phyloP scores from a whole-genome alignment of 2,329 filamentous ascomycete species.

The Cadophora luteo-olivacea region DNA sequence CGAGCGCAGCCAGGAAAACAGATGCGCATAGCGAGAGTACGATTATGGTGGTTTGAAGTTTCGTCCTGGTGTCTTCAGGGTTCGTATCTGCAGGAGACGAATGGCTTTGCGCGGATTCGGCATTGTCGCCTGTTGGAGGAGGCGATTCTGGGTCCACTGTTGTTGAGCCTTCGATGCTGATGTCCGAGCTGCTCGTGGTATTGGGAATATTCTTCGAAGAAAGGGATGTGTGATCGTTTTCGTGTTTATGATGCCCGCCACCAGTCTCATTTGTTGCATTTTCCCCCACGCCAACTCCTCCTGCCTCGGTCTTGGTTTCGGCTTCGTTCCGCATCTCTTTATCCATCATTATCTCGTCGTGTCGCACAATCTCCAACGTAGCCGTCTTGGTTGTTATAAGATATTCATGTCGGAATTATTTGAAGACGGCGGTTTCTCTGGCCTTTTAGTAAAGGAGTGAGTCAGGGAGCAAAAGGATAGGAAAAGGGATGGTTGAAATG shows the following conservation, averaged over 20 bases:
- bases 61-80: constrained; percentile 43
- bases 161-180: not conserved
- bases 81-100: not conserved
- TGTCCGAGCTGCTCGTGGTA: constrained; percentile 4
- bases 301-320: constrained; percentile 24
- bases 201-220: constrained; percentile 20
- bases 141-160: not conserved
- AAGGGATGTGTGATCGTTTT: constrained; percentile 15
- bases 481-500: not conserved
- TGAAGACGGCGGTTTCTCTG: not conserved
- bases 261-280: constrained; percentile 17
- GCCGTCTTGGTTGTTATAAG: not conserved
- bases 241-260: constrained; percentile 14
- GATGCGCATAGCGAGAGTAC: constrained; percentile 43
- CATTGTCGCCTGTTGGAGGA: constrained; percentile 9
- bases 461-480: not conserved
- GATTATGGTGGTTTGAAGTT: constrained; percentile 42
- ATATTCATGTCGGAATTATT: not conserved
- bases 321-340: constrained; percentile 21
- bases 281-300: constrained; percentile 21
- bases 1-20: constrained; percentile 45
- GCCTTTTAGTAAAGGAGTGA: not conserved
- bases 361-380: constrained; percentile 5
- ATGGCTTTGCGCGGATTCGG: not conserved
- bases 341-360: constrained; percentile 1